These are phyloP conservation scores for Diversispora eburnea DNA, from an alignment of 192 early-diverging fungal genomes.

Conservation along the genomic window DNA sequence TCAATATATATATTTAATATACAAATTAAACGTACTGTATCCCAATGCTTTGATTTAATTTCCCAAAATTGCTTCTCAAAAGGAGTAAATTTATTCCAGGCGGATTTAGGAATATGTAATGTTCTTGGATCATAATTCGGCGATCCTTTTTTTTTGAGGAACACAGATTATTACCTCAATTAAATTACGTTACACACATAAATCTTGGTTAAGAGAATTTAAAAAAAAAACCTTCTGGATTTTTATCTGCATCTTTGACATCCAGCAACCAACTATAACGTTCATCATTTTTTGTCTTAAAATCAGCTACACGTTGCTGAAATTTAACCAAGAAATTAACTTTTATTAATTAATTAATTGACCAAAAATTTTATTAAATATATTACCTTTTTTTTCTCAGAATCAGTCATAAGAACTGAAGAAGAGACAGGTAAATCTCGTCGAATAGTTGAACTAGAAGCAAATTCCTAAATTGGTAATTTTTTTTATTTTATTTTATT, in stretches of 20 bases:
- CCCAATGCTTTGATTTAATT: conserved; percentile 92
- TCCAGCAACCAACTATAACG: conserved; percentile 86
- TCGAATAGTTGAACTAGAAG: not conserved
- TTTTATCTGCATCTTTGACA: conserved; percentile 71
- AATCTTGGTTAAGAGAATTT: not conserved
- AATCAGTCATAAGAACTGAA: not conserved
- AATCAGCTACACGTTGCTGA: conserved; percentile 18
- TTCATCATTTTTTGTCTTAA: conserved; percentile 70
- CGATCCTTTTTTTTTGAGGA: conserved; percentile 42
- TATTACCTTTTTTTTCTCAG: conserved; percentile 25
- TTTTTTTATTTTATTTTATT: not conserved
- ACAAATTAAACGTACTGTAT: conserved; percentile 56
- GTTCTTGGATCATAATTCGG: conserved; percentile 91
- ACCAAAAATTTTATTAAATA: too few species aligned
- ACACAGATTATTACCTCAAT: not conserved
- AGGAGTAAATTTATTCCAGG: conserved; percentile 84
- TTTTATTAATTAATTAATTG: too few species aligned
- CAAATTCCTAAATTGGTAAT: conserved; percentile 6
- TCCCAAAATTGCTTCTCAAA: conserved; percentile 99
- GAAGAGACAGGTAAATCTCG: not conserved
- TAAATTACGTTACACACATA: not conserved
- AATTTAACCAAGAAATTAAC: not conserved
- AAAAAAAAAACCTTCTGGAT: conserved; percentile 45
- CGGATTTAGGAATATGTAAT: conserved; percentile 70
- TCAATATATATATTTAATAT: not conserved